phyloP scores from a whole-genome alignment of 2,329 filamentous ascomycete genomes.

The Claviceps capensis region DNA sequence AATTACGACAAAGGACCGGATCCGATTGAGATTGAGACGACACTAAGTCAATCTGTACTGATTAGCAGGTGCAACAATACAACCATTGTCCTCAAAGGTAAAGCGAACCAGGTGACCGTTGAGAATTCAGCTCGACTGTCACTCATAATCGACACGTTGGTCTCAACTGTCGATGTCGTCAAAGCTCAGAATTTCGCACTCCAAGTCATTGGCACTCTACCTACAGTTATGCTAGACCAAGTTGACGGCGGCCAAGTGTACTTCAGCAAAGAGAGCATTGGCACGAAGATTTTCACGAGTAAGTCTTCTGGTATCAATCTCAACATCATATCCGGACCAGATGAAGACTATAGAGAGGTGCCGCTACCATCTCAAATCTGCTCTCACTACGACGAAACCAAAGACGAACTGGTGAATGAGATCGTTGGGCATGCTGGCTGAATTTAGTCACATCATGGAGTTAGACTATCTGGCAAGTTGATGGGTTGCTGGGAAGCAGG shows the following conservation, averaged over 20 bases:
- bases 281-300: conserved; percentile 75
- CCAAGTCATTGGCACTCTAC: conserved; percentile 76
- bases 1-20: conserved; percentile 69
- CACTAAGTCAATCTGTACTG: conserved; percentile 76
- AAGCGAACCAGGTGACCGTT: conserved; percentile 91
- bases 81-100: conserved; percentile 78
- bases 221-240: conserved; percentile 83
- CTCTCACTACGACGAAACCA: conserved; percentile 52
- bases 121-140: conserved; percentile 80
- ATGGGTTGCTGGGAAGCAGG: background rate
- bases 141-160: conserved; percentile 76
- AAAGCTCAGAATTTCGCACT: conserved; percentile 89
- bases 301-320: conserved; percentile 83
- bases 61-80: conserved; percentile 87
- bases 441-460: conserved; percentile 1
- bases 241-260: conserved; percentile 85
- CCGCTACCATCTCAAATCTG: conserved; percentile 84
- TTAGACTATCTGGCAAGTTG: background rate
- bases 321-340: conserved; percentile 56
- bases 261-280: conserved; percentile 63
- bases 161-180: conserved; percentile 87
- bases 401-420: conserved; percentile 73
- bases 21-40: conserved; percentile 69
- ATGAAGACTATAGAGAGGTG: conserved; percentile 76
- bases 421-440: conserved; percentile 91